Conservation (phyloP, 305 asterid genomes). For the Fraxinus sp. region DNA sequence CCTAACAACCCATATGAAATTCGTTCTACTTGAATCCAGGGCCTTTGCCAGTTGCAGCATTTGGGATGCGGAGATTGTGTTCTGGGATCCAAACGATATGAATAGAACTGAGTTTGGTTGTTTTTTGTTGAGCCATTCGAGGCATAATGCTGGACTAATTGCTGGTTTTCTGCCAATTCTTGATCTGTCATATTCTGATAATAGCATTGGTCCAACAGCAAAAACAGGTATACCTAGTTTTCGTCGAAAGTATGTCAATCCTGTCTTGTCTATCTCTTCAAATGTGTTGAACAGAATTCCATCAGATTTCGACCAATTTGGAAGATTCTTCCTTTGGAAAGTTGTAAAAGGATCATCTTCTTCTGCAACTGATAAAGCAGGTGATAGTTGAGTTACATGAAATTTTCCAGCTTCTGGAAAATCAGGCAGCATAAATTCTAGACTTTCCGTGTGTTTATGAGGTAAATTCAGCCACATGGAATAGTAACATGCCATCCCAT, state of each 20-base stretch:
- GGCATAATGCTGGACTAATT: constrained; percentile 30
- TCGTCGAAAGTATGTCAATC: constrained; percentile 43
- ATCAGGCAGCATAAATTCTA: constrained; percentile 49
- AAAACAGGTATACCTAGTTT: constrained; percentile 43
- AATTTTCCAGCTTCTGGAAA: constrained; percentile 53
- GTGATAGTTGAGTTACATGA: constrained; percentile 39
- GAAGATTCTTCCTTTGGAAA: constrained; percentile 38
- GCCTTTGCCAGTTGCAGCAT: constrained; percentile 61
- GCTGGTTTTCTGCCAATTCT: constrained; percentile 18
- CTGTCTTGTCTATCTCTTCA: constrained; percentile 40
- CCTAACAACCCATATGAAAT: constrained; percentile 58
- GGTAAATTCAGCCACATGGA: constrained; percentile 62
- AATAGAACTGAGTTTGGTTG: constrained; percentile 42
- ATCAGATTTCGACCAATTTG: constrained; percentile 39
- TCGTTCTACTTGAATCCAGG: constrained; percentile 35
- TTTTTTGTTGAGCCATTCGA: constrained; percentile 45
- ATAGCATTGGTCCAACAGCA: constrained; percentile 52
- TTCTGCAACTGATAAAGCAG: constrained; percentile 32
- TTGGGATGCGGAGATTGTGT: constrained; percentile 52
- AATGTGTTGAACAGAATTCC: constrained; percentile 47
- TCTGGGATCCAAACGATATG: constrained; percentile 56
- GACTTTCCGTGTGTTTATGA: constrained; percentile 29
- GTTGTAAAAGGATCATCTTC: constrained; percentile 30
- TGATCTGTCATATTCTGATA: constrained; percentile 32
- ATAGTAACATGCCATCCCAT: constrained; percentile 54